Evolutionary conservation across 768 basidiomycete species (phyloP).

Genomic region (Dioszegia hungarica): DNA sequence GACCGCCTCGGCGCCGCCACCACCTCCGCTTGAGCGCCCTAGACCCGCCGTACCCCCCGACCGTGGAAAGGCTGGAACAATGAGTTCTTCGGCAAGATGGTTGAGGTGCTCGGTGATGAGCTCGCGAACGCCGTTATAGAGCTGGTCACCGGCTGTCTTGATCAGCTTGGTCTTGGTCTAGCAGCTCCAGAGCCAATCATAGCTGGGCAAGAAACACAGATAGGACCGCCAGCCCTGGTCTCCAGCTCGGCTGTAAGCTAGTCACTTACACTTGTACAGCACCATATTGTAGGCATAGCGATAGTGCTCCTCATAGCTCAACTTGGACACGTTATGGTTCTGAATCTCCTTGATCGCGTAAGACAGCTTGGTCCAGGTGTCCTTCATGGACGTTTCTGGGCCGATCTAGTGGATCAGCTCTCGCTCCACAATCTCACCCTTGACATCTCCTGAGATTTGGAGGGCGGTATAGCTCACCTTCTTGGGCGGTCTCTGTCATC

Average conservation of each 20-base stretch:
- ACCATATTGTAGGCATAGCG: conserved; percentile 94
- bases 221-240: too few species aligned
- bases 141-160: conserved; percentile 60
- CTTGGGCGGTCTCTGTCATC: conserved; percentile 34
- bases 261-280: conserved; percentile 60
- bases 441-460: neutral
- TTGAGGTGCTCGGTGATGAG: conserved; percentile 81
- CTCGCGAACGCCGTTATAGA: conserved; percentile 77
- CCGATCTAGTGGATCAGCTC: conserved; percentile 19
- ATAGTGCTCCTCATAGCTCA: conserved; percentile 90
- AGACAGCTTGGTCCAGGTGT: conserved; percentile 75
- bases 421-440: neutral
- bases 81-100: conserved; percentile 65
- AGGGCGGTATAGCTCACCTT: conserved; percentile 16
- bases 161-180: neutral
- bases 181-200: neutral
- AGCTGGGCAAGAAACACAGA: neutral
- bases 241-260: too few species aligned
- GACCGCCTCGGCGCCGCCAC: conserved; percentile 59
- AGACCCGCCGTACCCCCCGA: conserved; percentile 52
- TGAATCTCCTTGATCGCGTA: conserved; percentile 90
- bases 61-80: conserved; percentile 74
- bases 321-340: conserved; percentile 80
- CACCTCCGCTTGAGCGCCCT: conserved; percentile 21
- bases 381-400: conserved; percentile 58